Base-by-base conservation (phyloP, 345 rosid species). In the Lumnitzera littorea region DNA sequence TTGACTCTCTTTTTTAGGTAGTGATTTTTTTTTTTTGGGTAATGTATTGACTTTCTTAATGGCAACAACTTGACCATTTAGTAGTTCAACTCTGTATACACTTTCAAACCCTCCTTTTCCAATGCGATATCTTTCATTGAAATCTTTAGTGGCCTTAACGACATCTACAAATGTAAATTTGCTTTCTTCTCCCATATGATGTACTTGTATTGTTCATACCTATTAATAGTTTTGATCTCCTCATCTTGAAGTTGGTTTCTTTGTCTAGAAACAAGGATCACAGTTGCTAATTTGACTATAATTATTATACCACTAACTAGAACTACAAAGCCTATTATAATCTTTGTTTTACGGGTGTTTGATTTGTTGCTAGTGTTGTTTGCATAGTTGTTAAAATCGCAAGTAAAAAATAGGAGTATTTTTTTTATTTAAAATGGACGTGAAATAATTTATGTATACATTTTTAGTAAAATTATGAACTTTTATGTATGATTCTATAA, bases 61-160 rank as follows among this genome's bases (percentile, higher is more conserved):
- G 2, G 90, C 90, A 56, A 84, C 78, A 15, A 67, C 59, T 62
- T 76, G 79, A 27, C 86, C 82, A 43, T 73, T 63, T 0, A 73
- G 57, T 58, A 87, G 51, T 8, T 14, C 58, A 2, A 88, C 95
- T 70, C 61, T 75, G 78, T 87, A 84, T 46, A 84, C 90, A 9
- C 66, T 78, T 61, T 88, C 86, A 36, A 78, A 82, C 52, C 95
- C 86, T 48, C 95, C 95, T 75, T 48, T 77, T 1, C 95, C 90
- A 10, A 87, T 76, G 81, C 84, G 80, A 60, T 63, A 71, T 54
- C 56, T 70, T 29, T 80, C 88, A 15, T 43, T 67, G 56, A 82
- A 87, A 51, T 82, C 71, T 31, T 78, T 63, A 0, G 89, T 84
- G 46, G 88, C 90, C 69, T 76, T 75, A 50, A 61, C 80, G 24